Evolutionary conservation across 108 stramenopile genomes (phyloP).

Genomic region (Asterionellopsis glacialis): DNA sequence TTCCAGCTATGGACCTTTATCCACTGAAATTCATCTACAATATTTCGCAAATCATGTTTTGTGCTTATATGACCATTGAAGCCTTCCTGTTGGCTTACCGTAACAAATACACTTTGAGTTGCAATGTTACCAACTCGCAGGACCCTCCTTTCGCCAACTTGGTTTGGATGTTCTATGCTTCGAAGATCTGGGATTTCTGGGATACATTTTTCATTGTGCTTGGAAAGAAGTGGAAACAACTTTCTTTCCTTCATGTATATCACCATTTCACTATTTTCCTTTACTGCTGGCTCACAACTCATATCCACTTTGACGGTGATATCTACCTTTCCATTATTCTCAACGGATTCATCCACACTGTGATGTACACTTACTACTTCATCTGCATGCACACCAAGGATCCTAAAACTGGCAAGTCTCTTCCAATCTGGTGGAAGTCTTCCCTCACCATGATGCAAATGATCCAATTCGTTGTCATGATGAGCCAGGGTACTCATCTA

Average conservation of each 20-base stretch:
- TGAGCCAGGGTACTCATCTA: slow-evolving; percentile 90
- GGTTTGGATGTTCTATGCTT: slow-evolving; percentile 96
- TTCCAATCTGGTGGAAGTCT: slow-evolving; percentile 98
- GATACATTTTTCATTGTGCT: slow-evolving; percentile 98
- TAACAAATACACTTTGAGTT: slow-evolving; percentile 78
- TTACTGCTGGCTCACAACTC: slow-evolving; percentile 96
- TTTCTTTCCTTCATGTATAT: slow-evolving; percentile 99
- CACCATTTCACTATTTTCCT: slow-evolving; percentile 98
- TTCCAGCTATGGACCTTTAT: slow-evolving; percentile 81
- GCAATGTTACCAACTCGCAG: slow-evolving; percentile 66
- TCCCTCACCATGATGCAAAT: slow-evolving; percentile 92
- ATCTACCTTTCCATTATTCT: slow-evolving; percentile 93
- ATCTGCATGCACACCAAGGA: slow-evolving; percentile 97
- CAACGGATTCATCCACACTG: slow-evolving; percentile 98
- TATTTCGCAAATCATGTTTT: slow-evolving; percentile 95
- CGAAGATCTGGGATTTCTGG: slow-evolving; percentile 98
- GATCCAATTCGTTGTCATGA: slow-evolving; percentile 97
- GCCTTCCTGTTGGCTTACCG: slow-evolving; percentile 88
- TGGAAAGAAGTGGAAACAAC: slow-evolving; percentile 97
- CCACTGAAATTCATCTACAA: slow-evolving; percentile 97
- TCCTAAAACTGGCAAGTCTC: slow-evolving; percentile 76
- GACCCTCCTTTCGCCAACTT: slow-evolving; percentile 87
- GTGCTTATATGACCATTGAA: slow-evolving; percentile 99
- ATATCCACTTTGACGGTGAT: slow-evolving; percentile 92
- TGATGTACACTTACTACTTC: slow-evolving; percentile 99